phyloP scores from a whole-genome alignment of 129 eudicot species.

The Saposhnikovia divaricata region DNA sequence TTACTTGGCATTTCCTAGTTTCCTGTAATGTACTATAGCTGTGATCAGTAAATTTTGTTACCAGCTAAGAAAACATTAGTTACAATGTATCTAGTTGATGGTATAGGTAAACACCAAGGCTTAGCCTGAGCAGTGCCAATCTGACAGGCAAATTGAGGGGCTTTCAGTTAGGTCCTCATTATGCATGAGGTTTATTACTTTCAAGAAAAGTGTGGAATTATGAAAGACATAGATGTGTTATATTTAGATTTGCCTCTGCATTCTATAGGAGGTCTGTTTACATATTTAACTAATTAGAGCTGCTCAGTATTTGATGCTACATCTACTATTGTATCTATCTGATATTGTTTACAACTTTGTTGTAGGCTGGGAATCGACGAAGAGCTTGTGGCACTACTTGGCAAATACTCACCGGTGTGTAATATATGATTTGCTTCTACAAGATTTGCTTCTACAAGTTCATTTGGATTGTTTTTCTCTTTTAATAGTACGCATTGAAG shows the following conservation, averaged over 20 bases:
- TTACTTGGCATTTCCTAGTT: neutral
- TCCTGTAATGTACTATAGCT: neutral
- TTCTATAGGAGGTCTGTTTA: neutral
- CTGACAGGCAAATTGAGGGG: neutral
- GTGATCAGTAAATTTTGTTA: neutral
- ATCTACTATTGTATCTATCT: neutral
- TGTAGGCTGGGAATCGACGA: slow-evolving; percentile 95
- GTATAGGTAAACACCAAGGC: neutral
- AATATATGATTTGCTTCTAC: neutral
- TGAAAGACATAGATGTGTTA: too few relatives aligned
- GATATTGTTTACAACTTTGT: slow-evolving; percentile 2
- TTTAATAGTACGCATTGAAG: neutral
- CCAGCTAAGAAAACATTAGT: neutral
- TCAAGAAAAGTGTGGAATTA: neutral
- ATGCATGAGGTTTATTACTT: neutral
- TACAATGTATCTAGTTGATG: neutral
- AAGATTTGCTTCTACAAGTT: neutral
- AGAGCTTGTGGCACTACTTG: slow-evolving; percentile 84
- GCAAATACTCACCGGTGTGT: slow-evolving; percentile 72
- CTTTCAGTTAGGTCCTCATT: neutral
- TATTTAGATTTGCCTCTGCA: neutral
- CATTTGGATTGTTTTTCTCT: neutral
- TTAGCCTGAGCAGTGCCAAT: neutral
- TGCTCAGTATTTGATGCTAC: neutral
- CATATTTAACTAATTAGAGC: neutral